Evolutionary conservation across 176 grass and related monocot genomes (phyloP).

Genomic region (Themeda triandra): DNA sequence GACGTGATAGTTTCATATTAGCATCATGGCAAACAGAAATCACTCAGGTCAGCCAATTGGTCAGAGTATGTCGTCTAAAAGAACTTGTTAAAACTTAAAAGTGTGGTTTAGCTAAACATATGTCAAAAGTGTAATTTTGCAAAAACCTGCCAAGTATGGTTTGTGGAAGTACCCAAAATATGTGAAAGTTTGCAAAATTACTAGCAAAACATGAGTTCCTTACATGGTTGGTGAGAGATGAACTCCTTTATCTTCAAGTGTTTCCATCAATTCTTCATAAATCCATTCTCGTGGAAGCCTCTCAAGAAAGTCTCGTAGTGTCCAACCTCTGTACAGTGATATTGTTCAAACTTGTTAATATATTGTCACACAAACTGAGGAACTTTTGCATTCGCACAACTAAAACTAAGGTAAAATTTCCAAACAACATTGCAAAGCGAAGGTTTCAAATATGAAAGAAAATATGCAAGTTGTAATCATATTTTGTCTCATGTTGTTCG

Average conservation of each 20-base stretch:
- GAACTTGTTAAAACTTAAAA: not conserved
- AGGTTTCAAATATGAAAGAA: slow-evolving; percentile 11
- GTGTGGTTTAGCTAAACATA: not conserved
- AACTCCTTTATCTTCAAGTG: slow-evolving; percentile 85
- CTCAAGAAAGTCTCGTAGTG: slow-evolving; percentile 87
- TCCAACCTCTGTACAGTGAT: slow-evolving; percentile 70
- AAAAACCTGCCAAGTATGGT: not conserved
- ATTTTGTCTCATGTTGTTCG: not conserved
- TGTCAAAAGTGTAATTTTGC: not conserved
- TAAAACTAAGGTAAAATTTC: slow-evolving; percentile 7
- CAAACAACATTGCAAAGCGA: not conserved
- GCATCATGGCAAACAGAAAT: not conserved
- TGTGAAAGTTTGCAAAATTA: not conserved
- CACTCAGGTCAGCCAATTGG: not conserved
- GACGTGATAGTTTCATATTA: not conserved
- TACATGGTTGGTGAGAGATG: slow-evolving; percentile 96
- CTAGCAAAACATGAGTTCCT: slow-evolving; percentile 29
- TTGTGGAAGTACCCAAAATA: not conserved
- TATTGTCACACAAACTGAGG: slow-evolving; percentile 10
- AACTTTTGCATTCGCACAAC: not conserved
- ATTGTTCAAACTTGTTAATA: slow-evolving; percentile 9
- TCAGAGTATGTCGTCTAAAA: not conserved
- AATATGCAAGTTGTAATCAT: not conserved
- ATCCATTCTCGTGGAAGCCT: slow-evolving; percentile 99
- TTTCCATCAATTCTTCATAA: slow-evolving; percentile 97